A percentile compares a stretch with the other conserved stretches of the same genome.
Evolutionary conservation across 768 basidiomycete species (phyloP).

Genomic region (Thelephora aurantiotincta): DNA sequence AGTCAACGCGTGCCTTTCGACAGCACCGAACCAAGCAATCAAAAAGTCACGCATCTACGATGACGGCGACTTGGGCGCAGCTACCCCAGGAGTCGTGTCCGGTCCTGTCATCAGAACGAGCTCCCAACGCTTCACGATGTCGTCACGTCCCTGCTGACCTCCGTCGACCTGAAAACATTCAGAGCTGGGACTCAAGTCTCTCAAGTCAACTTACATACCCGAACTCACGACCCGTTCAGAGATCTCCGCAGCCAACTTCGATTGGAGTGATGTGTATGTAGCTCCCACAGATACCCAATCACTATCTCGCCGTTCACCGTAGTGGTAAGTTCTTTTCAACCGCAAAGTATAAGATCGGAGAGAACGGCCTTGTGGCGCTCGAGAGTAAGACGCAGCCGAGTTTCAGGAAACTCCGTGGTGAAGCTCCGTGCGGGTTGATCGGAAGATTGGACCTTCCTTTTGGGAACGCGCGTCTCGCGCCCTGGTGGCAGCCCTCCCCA

Average conservation of each 20-base stretch:
- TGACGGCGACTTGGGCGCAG: conserved; percentile 12
- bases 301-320: conserved; percentile 44
- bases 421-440: too few species aligned
- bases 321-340: conserved; percentile 37
- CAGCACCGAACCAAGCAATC: not conserved
- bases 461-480: too few species aligned
- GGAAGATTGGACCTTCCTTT: too few species aligned
- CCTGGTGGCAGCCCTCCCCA: too few species aligned
- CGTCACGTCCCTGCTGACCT: not conserved
- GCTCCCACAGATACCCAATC: conserved; percentile 50
- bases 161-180: conserved; percentile 11
- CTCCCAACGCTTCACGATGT: not conserved
- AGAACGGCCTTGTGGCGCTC: conserved; percentile 9
- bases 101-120: conserved; percentile 6
- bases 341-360: conserved; percentile 24
- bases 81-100: too few species aligned
- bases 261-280: conserved; percentile 50
- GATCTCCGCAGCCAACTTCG: conserved; percentile 10
- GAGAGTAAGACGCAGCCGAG: conserved; percentile 15
- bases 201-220: conserved; percentile 19
- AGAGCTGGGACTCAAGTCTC: conserved; percentile 18
- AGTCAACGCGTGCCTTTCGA: conserved; percentile 13
- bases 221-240: conserved; percentile 16
- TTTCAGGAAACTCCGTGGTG: conserved; percentile 24
- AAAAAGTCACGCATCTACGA: too few species aligned